A percentile compares a stretch with the other conserved stretches of the same genome.
These are phyloP conservation scores for Ostreobium quekettii DNA, from an alignment of 139 green algal species.

Conservation along the genomic window DNA sequence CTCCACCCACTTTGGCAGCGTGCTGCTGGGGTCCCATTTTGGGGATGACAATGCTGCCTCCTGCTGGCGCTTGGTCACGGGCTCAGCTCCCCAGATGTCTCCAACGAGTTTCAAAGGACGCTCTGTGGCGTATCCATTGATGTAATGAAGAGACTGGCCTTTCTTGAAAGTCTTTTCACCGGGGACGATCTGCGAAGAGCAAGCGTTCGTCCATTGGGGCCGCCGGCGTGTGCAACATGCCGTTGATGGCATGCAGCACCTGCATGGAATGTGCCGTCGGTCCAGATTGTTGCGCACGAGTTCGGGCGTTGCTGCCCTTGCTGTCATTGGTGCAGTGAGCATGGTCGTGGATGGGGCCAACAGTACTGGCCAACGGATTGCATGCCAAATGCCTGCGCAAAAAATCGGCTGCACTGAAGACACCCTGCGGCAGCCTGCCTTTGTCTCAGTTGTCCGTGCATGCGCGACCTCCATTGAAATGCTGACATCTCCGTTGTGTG, in stretches of 20 bases:
- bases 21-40: conserved; percentile 13
- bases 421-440: too few species aligned
- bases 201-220: neutral
- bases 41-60: neutral
- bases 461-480: too few species aligned
- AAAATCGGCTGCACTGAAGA: too few species aligned
- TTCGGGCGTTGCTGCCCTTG: neutral
- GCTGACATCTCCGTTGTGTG: too few species aligned
- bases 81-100: conserved; percentile 1
- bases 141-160: conserved; percentile 55
- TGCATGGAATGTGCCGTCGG: neutral
- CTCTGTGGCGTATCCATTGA: conserved; percentile 61
- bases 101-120: conserved; percentile 26
- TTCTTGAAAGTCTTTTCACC: conserved; percentile 43
- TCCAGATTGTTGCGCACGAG: neutral
- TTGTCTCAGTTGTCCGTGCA: too few species aligned
- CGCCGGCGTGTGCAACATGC: neutral
- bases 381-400: too few species aligned
- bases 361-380: too few species aligned
- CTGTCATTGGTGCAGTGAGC: too few species aligned
- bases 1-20: conserved; percentile 66
- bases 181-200: conserved; percentile 17
- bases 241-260: too few species aligned
- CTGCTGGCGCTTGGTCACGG: neutral
- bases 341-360: too few species aligned